Conservation (phyloP, 306 rosid genomes). For the Begonia peltatifolia region DNA sequence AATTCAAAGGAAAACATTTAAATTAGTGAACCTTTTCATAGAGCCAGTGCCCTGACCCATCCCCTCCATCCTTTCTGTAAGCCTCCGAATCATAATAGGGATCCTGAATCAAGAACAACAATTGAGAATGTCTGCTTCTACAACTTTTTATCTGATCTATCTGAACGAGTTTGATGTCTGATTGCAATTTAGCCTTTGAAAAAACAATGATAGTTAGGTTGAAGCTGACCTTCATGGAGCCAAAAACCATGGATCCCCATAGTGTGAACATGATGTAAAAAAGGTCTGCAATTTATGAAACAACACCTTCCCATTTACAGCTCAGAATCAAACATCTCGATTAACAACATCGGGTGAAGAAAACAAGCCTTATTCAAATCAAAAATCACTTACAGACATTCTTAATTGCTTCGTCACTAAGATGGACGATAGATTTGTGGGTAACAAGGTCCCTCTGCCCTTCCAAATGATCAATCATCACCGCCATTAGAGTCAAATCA, state of each 20-base stretch:
- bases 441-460: slow-evolving; percentile 35
- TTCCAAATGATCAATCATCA: slow-evolving; percentile 29
- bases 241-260: slow-evolving; percentile 87
- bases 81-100: slow-evolving; percentile 73
- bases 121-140: too few relatives aligned
- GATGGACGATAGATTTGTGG: slow-evolving; percentile 36
- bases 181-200: too few relatives aligned
- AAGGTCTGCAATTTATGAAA: slow-evolving; percentile 14
- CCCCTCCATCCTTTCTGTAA: slow-evolving; percentile 81
- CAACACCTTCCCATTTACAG: not conserved
- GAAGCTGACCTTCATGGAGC: slow-evolving; percentile 64
- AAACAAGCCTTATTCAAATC: too few relatives aligned
- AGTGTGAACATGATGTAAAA: slow-evolving; percentile 58
- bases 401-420: slow-evolving; percentile 65
- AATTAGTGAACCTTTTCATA: slow-evolving; percentile 58
- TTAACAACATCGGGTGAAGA: too few relatives aligned
- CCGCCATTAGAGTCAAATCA: slow-evolving; percentile 48
- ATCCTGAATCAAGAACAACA: slow-evolving; percentile 34
- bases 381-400: slow-evolving; percentile 51
- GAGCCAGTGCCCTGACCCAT: slow-evolving; percentile 81
- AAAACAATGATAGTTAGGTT: too few relatives aligned
- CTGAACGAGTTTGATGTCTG: too few relatives aligned
- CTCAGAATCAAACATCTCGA: not conserved
- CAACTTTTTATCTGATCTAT: too few relatives aligned
- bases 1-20: not conserved